These are phyloP conservation scores for Corylus avellana DNA, from an alignment of 306 rosid species.

Conservation along the genomic window DNA sequence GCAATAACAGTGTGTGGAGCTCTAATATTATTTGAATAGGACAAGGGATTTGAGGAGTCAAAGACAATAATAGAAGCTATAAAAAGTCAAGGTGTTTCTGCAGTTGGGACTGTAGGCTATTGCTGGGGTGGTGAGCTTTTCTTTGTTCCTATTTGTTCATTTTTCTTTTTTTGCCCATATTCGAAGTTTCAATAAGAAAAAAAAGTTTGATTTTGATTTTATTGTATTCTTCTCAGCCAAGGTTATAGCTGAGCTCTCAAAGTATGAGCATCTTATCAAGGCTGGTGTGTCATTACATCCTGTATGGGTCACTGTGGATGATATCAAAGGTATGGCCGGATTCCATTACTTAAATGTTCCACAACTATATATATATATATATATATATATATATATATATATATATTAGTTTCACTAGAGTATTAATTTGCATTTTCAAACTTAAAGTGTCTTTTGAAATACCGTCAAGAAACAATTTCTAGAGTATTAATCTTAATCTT, in stretches of 20 bases:
- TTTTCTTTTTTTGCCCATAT: background rate
- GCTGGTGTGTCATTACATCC: conserved; percentile 74
- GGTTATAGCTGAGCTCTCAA: conserved; percentile 69
- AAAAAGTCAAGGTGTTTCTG: conserved; percentile 56
- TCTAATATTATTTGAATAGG: conserved; percentile 39
- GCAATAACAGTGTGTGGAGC: background rate
- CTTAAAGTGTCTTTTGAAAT: too few relatives aligned
- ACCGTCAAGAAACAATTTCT: too few relatives aligned
- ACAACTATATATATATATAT: background rate
- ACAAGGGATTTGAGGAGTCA: conserved; percentile 54
- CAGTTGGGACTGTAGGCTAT: conserved; percentile 68
- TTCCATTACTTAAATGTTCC: background rate
- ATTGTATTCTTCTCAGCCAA: conserved; percentile 43
- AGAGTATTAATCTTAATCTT: too few relatives aligned
- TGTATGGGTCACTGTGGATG: conserved; percentile 60
- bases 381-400: background rate
- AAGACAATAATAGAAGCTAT: conserved; percentile 54
- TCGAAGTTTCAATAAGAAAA: background rate
- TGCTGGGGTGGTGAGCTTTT: conserved; percentile 76
- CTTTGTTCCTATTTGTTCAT: background rate
- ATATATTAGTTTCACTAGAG: background rate
- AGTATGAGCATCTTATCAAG: conserved; percentile 36
- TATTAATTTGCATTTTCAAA: too few relatives aligned
- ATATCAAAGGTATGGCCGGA: conserved; percentile 53
- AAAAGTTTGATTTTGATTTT: background rate